Base-by-base conservation (phyloP, 2,329 filamentous ascomycete genomes). In the Ophiosphaerella herpotricha region DNA sequence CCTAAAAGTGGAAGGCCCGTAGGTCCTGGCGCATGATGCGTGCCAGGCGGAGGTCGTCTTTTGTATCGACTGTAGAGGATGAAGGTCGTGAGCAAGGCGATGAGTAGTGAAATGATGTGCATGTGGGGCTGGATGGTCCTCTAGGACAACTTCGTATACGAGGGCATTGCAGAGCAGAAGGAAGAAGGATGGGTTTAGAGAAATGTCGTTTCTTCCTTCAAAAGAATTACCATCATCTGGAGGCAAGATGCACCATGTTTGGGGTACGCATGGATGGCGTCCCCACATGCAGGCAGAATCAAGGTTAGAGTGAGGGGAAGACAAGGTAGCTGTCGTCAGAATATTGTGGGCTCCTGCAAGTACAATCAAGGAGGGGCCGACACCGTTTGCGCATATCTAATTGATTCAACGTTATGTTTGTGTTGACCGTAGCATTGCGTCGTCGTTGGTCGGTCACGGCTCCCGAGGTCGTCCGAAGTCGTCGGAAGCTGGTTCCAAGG, bases 1-100 rank as follows among this genome's bases (percentile, higher is more conserved):
- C 68, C 68, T 8, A 69, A 46, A 2, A 71, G 9, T 3, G 65
- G 66, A 13, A 67, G 57, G 13, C 66, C 63, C 9, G 54, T 39
- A 0, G 68, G 67, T 1, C 66, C 63, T 5, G 66, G 67, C 1
- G 67, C 64, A 7, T 33, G 13, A 4, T 49, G 50, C 16, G 48
- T 54, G 8, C 57, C 60, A 23, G 52, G 43, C 13, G 66, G 66
- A 23, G 50, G 60, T 6, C 43, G 56, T 29, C 46, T 50, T 2
- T 32, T 46, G 16, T 43, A 43, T 18, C 46, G 46, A 4, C 24
- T 54, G 39, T 62, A 61, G 41, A 56, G 33, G n/a, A 59, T 7
- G 9, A 61, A 37, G 26, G 48, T n/a, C 2, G 40, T 43, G 43
- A 57, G 36, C 18, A 59, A 18, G 11, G 61, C 18, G 13, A 52